Conservation (phyloP, 345 rosid species). For the Psidium friedrichsthalianum region DNA sequence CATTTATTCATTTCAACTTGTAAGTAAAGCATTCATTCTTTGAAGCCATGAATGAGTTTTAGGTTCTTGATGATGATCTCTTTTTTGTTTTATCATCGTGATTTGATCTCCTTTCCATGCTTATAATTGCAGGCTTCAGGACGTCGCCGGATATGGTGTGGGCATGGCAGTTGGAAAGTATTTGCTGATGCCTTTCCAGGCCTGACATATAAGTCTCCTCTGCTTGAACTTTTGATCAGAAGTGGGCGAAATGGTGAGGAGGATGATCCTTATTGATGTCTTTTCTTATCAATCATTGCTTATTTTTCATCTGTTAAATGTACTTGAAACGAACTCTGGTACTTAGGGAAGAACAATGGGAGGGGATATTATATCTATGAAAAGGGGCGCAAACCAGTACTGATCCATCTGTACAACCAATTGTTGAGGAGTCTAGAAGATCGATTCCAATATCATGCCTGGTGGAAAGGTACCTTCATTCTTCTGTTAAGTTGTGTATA, state of each 20-base stretch:
- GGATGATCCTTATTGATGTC: not conserved
- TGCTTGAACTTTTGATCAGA: conserved; percentile 59
- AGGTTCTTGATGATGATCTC: not conserved
- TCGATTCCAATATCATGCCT: conserved; percentile 75
- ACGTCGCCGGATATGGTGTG: conserved; percentile 84
- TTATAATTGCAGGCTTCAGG: conserved; percentile 60
- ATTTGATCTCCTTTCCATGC: too few species aligned
- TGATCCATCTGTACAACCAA: conserved; percentile 58
- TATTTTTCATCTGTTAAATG: not conserved
- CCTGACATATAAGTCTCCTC: conserved; percentile 49
- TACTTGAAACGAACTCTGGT: not conserved
- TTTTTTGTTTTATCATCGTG: too few species aligned
- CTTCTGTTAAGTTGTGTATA: not conserved
- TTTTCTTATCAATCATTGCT: not conserved
- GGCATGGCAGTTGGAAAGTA: conserved; percentile 49
- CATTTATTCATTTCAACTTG: not conserved
- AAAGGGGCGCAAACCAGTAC: conserved; percentile 77
- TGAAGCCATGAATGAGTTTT: not conserved
- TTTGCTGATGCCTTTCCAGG: conserved; percentile 53
- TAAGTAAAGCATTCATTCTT: not conserved
- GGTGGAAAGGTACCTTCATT: conserved; percentile 62
- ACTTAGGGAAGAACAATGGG: conserved; percentile 78
- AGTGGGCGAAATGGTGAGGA: conserved; percentile 70
- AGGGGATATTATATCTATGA: conserved; percentile 77
- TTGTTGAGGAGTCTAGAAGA: conserved; percentile 64